Percentiles rank a stretch among this genome's conserved stretches.
These are phyloP conservation scores for Pichia terricola DNA, from an alignment of 1,139 yeast genomes.

Conservation along the genomic window DNA sequence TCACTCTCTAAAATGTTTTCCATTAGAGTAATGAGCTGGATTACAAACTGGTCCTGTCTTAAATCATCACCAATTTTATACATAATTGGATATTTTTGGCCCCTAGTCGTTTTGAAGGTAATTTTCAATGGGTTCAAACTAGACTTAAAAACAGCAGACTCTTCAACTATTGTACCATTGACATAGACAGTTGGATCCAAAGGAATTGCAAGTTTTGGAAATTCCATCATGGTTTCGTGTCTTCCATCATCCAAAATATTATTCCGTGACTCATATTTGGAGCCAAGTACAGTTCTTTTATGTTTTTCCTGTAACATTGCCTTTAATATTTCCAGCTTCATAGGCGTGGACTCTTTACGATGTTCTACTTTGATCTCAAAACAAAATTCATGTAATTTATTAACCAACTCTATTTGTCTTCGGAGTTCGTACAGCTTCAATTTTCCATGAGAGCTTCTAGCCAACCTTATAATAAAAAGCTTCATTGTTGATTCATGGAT, in stretches of 20 bases:
- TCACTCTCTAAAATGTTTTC: constrained; percentile 82
- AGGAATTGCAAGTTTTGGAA: constrained; percentile 58
- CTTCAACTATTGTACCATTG: constrained; percentile 70
- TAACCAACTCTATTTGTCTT: constrained; percentile 24
- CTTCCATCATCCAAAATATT: constrained; percentile 10
- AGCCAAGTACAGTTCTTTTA: constrained; percentile 15
- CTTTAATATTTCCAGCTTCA: constrained; percentile 40
- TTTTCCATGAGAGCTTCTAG: constrained; percentile 17
- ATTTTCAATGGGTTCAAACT: constrained; percentile 82
- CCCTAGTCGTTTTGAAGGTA: constrained; percentile 47
- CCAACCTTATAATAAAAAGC: constrained; percentile 20
- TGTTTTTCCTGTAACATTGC: constrained; percentile 26
- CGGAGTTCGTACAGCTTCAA: constrained; percentile 19
- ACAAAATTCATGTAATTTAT: constrained; percentile 23
- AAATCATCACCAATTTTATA: constrained; percentile 94
- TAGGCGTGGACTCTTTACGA: constrained; percentile 45
- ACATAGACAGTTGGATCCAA: constrained; percentile 60
- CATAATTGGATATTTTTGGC: constrained; percentile 61
- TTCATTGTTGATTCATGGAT: constrained; percentile 21
- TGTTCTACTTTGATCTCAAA: constrained; percentile 21
- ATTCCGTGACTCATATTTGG: constrained; percentile 10
- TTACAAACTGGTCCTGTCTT: constrained; percentile 91
- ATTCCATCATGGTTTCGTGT: constrained; percentile 27
- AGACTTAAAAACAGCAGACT: constrained; percentile 81
- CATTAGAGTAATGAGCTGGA: constrained; percentile 86